Evolutionary conservation across 768 basidiomycete species (phyloP), one percentile per base, ranked within the genome.

Genomic region (Tylopilus subfusipes): DNA sequence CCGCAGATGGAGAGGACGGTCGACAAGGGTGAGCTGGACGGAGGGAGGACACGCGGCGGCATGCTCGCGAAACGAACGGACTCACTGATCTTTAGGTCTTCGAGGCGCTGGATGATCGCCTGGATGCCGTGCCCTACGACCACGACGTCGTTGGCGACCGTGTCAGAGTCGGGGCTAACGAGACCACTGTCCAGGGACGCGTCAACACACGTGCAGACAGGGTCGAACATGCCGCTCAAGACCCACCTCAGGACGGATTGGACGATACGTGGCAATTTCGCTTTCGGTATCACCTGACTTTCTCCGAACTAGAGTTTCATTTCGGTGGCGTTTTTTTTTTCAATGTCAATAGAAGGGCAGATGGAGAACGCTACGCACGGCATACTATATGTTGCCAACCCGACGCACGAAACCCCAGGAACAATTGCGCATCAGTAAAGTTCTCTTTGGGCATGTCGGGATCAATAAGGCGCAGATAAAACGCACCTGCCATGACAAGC

Each of bases 71-170:
- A 22, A 16, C 10, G 21, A 30, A 48, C 10, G 22, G 22, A 69
- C 87, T 63, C 64, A 91, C 90, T 86, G 64, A 91, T 88, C 71
- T 83, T 84, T 81, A 91, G 85, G 44, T 90, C 88, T 49, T 88
- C 85, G 34, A 92, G 73, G 18, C 82, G 77, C 38, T 79, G 74
- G 14, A 91, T 69, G 58, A 85, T 79, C 3, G 76, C 77, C 34
- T 73, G 71, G 38, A 82, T 66, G 19, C 78, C 78, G 62, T 90
- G 88, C 2, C 77, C 85, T 13, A 93, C 81, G 6, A 93, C 74
- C 16, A 92, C 86, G 33, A 93, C 81, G 19, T 74, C 74, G 63
- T 92, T 92, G 22, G 85, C 66, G 1, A 75, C 70, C 14, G 82
- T 85, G 62, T 93, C 90, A 1, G 86, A 84, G 63, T 91, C 89